Evolutionary conservation across 192 early-diverging fungal species (phyloP), one percentile per base, ranked within the genome.

Genomic region (Spizellomyces punctatus): DNA sequence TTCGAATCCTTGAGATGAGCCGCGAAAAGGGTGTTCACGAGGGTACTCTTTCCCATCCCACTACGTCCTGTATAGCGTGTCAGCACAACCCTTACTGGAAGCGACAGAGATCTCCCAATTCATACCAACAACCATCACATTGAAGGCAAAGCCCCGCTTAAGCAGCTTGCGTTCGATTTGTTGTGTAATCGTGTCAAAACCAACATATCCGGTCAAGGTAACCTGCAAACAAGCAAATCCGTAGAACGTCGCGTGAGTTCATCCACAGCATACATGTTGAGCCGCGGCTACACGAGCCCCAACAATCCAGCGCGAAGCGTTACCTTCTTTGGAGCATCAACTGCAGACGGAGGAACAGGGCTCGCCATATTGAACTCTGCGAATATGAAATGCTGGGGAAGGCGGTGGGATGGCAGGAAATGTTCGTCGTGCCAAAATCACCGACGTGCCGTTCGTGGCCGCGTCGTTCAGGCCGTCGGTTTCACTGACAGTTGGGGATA

Each of bases 151-250:
- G 47, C 95, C 95, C 56, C 95, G 91, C 88, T 98, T 96, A 42
- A 98, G 77, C 73, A 96, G 87, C 87, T 98, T 99, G 85, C 92
- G 93, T 78, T 98, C 94, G 80, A 98, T 96, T 89, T 99, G 97
- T 71, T 87, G 84, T 64, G 95, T 94, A 84, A 99, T 94, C 69
- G 91, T 91, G 83, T 98, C 96, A 81, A 98, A 99, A 58, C 97
- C 97, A 76, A 99, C 97, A 82, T 99, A 98, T 75, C 89, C 86
- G 78, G 95, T 92, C 59, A 92, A 83, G 45, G 83, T 68, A 46
- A 65, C 66, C 78, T 78, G 61, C 2, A 5, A 47, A 42, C 0
- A 21, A 5, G 27, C 27, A 36, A 36, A 36, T 36, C 27, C 27
- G 44, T 64, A 19, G 52, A 54, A 54, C 14, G 27, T 36, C 27